These are phyloP conservation scores for Xylariaceae sp. DNA, from an alignment of 2,329 filamentous ascomycete species.

Conservation along the genomic window DNA sequence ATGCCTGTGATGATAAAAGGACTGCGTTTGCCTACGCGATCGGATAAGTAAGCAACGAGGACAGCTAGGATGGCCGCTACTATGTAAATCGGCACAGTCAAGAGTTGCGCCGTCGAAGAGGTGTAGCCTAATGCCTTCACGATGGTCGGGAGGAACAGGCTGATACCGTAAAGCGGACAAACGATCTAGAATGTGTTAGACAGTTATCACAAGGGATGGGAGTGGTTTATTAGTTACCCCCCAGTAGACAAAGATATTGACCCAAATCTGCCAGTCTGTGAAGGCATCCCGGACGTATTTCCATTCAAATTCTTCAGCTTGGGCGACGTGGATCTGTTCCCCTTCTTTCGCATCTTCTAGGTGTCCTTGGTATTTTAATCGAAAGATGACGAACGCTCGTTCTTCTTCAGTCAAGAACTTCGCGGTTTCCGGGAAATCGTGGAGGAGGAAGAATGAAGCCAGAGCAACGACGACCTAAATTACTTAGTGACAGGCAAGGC, in stretches of 20 bases:
- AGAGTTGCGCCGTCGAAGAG: conserved; percentile 65
- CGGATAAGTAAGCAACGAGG: conserved; percentile 60
- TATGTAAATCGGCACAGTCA: conserved; percentile 67
- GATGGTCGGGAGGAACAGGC: conserved; percentile 69
- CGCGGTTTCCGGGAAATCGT: conserved; percentile 83
- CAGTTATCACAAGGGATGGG: too few relatives aligned
- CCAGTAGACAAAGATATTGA: conserved; percentile 67
- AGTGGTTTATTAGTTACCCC: conserved; percentile 56
- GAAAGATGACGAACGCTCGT: conserved; percentile 71
- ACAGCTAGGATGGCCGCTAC: conserved; percentile 67
- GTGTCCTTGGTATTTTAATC: conserved; percentile 70
- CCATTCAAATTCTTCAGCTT: conserved; percentile 78
- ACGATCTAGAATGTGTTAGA: conserved; percentile 53
- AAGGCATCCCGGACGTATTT: conserved; percentile 75
- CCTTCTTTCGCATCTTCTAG: conserved; percentile 52
- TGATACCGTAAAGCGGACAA: conserved; percentile 62
- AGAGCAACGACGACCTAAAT: conserved; percentile 62
- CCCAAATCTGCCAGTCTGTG: conserved; percentile 80
- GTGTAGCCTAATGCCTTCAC: conserved; percentile 65
- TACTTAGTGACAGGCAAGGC: background rate
- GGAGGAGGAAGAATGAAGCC: conserved; percentile 72
- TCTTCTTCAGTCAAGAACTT: conserved; percentile 76
- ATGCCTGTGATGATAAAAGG: conserved; percentile 64
- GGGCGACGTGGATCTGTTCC: conserved; percentile 52
- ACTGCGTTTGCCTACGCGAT: conserved; percentile 58